Percentiles rank a stretch among this genome's conserved stretches.
Evolutionary conservation across 768 basidiomycete genomes (phyloP).

Genomic region (Collybia sp.): DNA sequence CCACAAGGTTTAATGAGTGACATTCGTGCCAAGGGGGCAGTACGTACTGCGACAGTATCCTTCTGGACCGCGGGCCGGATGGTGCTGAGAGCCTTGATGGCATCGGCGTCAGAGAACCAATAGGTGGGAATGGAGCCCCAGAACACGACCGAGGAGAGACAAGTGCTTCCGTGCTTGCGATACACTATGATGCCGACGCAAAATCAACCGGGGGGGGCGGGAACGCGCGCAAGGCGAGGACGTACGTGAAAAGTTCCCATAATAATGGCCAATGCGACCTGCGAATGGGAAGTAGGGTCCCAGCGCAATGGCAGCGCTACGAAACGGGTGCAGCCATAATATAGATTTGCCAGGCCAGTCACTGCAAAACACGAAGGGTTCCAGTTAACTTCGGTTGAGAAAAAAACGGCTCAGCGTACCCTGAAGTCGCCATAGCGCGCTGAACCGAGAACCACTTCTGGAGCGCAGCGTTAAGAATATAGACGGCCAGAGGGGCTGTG

Average conservation of each 20-base stretch:
- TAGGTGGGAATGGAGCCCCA: conserved; percentile 23
- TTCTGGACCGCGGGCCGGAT: conserved; percentile 34
- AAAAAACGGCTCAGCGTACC: too few species aligned
- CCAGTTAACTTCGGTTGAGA: too few species aligned
- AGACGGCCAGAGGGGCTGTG: too few species aligned
- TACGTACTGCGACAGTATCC: conserved; percentile 28
- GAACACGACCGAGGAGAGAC: conserved; percentile 28
- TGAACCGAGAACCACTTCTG: too few species aligned
- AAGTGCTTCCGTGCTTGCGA: conserved; percentile 31
- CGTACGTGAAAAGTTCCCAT: conserved; percentile 30
- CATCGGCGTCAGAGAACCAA: conserved; percentile 41
- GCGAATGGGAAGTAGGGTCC: conserved; percentile 29
- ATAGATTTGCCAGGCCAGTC: conserved; percentile 13
- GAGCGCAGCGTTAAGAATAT: too few species aligned
- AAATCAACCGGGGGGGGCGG: neutral
- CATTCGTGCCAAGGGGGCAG: neutral
- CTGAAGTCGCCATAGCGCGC: too few species aligned
- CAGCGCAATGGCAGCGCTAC: conserved; percentile 15
- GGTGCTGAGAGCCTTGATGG: conserved; percentile 27
- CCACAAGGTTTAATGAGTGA: neutral
- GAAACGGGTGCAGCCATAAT: conserved; percentile 26
- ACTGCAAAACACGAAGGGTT: conserved; percentile 1
- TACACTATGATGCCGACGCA: too few species aligned
- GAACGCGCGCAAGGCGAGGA: neutral
- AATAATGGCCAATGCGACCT: conserved; percentile 26